Evolutionary conservation across 2,329 filamentous ascomycete species (phyloP).

Genomic region (Rutstroemia sp.): DNA sequence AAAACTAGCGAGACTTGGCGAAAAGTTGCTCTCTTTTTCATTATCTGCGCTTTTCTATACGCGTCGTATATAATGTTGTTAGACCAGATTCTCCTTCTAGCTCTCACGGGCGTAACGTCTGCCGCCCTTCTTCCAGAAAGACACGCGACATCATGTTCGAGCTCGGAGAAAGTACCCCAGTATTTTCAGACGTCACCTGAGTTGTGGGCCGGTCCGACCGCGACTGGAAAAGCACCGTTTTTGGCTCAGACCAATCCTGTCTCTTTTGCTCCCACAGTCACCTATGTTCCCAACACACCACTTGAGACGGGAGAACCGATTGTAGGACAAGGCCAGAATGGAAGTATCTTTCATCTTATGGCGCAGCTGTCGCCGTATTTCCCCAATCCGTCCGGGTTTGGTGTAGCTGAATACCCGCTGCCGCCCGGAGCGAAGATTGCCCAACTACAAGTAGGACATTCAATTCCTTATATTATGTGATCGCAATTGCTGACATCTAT

Average conservation of each 20-base stretch:
- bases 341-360: slow-evolving; percentile 65
- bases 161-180: slow-evolving; percentile 41
- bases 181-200: slow-evolving; percentile 57
- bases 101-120: slow-evolving; percentile 3
- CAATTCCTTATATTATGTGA: background rate
- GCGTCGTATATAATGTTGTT: slow-evolving; percentile 10
- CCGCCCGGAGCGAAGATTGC: slow-evolving; percentile 60
- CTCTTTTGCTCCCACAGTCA: slow-evolving; percentile 47
- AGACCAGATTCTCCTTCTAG: slow-evolving; percentile 2
- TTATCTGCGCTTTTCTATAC: slow-evolving; percentile 10
- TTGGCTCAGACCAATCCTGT: slow-evolving; percentile 64
- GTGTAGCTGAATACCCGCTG: slow-evolving; percentile 63
- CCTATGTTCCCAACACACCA: slow-evolving; percentile 61
- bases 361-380: slow-evolving; percentile 64
- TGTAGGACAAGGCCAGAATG: slow-evolving; percentile 47
- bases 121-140: background rate
- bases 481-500: slow-evolving; percentile 13
- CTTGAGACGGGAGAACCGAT: slow-evolving; percentile 66
- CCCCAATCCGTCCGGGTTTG: slow-evolving; percentile 60
- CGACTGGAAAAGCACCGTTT: slow-evolving; percentile 63
- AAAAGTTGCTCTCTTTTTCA: slow-evolving; percentile 3
- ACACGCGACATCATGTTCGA: background rate
- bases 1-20: background rate
- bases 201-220: slow-evolving; percentile 56
- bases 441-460: slow-evolving; percentile 45